Evolutionary conservation across 257 asterid species (phyloP).

Genomic region (Penstemon newberryi): DNA sequence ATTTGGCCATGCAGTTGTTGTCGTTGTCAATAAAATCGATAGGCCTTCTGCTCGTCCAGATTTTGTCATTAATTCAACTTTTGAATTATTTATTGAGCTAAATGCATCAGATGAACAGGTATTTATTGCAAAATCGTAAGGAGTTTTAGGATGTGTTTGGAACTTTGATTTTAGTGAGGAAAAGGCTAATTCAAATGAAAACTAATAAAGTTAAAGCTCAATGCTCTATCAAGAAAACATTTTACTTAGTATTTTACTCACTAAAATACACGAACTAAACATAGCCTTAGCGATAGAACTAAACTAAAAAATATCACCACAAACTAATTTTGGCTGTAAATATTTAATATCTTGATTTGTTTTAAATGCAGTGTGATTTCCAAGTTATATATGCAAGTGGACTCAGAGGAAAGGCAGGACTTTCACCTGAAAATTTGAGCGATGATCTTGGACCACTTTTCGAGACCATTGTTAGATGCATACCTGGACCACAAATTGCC

Average conservation of each 20-base stretch:
- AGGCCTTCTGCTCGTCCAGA: slow-evolving; percentile 98
- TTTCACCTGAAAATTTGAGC: slow-evolving; percentile 79
- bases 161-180: too few species aligned
- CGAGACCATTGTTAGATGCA: slow-evolving; percentile 86
- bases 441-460: slow-evolving; percentile 97
- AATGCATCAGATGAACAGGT: slow-evolving; percentile 99
- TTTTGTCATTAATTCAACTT: slow-evolving; percentile 86
- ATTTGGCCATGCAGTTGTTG: slow-evolving; percentile 95
- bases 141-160: too few species aligned
- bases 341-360: slow-evolving; percentile 1
- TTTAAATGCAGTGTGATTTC: slow-evolving; percentile 85
- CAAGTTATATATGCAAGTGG: slow-evolving; percentile 98
- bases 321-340: slow-evolving; percentile 4
- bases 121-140: neutral
- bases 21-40: slow-evolving; percentile 94
- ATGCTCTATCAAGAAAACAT: too few species aligned
- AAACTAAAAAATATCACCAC: slow-evolving; percentile 5
- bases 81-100: slow-evolving; percentile 90
- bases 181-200: too few species aligned
- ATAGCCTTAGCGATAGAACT: neutral
- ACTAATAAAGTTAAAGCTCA: too few species aligned
- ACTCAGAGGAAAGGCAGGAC: slow-evolving; percentile 92
- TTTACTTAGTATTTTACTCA: too few species aligned
- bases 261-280: too few species aligned
- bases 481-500: slow-evolving; percentile 88